Evolutionary conservation across 257 asterid species (phyloP).

Genomic region (Nicotiana sylvestris): DNA sequence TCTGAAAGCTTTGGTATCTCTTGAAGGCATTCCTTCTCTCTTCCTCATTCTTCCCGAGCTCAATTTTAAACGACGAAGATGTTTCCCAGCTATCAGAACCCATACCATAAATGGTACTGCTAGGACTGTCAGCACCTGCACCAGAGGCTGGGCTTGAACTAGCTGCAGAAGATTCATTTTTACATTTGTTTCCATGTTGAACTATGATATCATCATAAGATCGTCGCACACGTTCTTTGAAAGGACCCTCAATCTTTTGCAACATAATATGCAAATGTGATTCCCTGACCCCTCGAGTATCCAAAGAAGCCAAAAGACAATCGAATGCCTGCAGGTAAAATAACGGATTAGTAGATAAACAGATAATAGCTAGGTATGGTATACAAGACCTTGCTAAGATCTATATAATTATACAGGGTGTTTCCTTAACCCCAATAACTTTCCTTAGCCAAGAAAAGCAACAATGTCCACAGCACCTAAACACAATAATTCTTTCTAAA

Average conservation of each 20-base stretch:
- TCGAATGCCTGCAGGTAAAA: conserved; percentile 71
- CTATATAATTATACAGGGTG: neutral
- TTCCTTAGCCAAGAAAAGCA: neutral
- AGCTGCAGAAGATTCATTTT: conserved; percentile 39
- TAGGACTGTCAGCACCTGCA: conserved; percentile 50
- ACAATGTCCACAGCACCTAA: neutral
- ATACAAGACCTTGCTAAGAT: neutral
- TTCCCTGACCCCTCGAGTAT: conserved; percentile 89
- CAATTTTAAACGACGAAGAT: conserved; percentile 64
- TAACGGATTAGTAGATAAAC: neutral
- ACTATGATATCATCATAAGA: conserved; percentile 16
- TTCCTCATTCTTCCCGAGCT: conserved; percentile 51
- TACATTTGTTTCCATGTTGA: conserved; percentile 15
- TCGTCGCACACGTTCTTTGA: conserved; percentile 54
- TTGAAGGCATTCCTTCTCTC: conserved; percentile 47
- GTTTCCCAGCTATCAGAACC: conserved; percentile 50
- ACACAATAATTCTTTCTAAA: neutral
- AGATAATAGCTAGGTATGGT: neutral
- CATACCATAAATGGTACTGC: conserved; percentile 45
- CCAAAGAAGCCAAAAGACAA: conserved; percentile 67
- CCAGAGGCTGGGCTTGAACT: conserved; percentile 29
- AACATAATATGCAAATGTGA: conserved; percentile 93
- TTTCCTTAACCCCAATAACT: neutral
- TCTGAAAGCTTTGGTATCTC: conserved; percentile 65
- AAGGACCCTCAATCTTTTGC: conserved; percentile 71